Evolutionary conservation across 139 green algal genomes (phyloP), one percentile per base, ranked within the genome.

Genomic region (Gonium pectorale): DNA sequence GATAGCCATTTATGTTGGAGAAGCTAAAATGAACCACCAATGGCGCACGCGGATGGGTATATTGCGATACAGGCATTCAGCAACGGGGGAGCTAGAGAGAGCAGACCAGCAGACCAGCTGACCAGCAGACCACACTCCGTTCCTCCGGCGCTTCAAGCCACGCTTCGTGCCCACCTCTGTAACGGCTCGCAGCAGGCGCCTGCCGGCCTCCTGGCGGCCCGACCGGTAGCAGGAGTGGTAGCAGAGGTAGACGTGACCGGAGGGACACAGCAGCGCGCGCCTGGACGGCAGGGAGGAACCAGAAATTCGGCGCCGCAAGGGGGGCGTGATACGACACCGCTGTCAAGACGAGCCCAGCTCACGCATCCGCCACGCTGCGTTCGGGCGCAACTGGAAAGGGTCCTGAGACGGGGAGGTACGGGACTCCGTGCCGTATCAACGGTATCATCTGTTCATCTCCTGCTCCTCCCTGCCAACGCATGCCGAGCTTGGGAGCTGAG

Each of bases 241-340:
- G 49, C 31, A 38, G 22, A 68, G 35, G 73, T 81, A 81, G 38
- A 67, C 27, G 54, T 81, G 73, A 4, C 22, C 31, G 13, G 73
- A 69, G 37, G 54, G 19, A 22, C 31, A 37, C 17, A 81, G 37
- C 73, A 69, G 73, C 6, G 73, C 27, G 26, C 7, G 1, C 73
- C 73, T 81, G 73, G 6, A 1, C 9, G 6, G 40, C 2, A 19
- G 24, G 38, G 40, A 5, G 15, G 33, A 54, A 35, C 27, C 63
- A 6, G 22, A 33, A 35, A 33, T 6, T n/a, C 19, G 22, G 17
- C n/a, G 8, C 26, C 2, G 8, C 8, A 70, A 35, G 33, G 35
- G 33, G 4, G 35, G 63, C 6, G 33, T 49, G 44, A 64, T 29
- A 64, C 6, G 33, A 38, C 17, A 62, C 17, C 15, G 22, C 6